Conservation (phyloP, 805 yeast genomes). For the Cyberlindnera maclurae region DNA sequence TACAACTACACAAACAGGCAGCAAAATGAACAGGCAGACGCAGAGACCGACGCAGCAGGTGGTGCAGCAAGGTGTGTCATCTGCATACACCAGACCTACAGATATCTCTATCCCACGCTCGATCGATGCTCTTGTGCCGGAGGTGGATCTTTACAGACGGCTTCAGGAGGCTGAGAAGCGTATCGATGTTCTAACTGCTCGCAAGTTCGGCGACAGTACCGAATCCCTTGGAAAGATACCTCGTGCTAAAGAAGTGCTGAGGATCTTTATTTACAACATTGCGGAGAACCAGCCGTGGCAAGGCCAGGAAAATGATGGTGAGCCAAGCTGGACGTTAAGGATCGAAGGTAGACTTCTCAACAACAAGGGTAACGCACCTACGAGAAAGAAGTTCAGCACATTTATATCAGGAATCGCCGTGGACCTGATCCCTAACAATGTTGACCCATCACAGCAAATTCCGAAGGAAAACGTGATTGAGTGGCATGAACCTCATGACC, state of each 20-base stretch:
- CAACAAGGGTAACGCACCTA: constrained; percentile 37
- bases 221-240: constrained; percentile 45
- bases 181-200: constrained; percentile 72
- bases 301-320: constrained; percentile 15
- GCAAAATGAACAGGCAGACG: neutral
- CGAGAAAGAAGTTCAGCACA: constrained; percentile 61
- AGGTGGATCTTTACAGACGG: constrained; percentile 63
- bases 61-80: constrained; percentile 13
- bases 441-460: constrained; percentile 2
- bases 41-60: constrained; percentile 13
- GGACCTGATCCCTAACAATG: constrained; percentile 42
- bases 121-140: constrained; percentile 47
- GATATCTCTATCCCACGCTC: constrained; percentile 44
- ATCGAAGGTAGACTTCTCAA: constrained; percentile 80
- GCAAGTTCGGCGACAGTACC: constrained; percentile 81
- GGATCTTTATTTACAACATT: constrained; percentile 78
- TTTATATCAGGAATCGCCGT: constrained; percentile 80
- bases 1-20: neutral
- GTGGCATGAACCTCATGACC: constrained; percentile 69
- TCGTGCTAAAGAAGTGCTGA: constrained; percentile 50
- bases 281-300: constrained; percentile 91
- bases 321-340: constrained; percentile 74
- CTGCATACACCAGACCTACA: constrained; percentile 36
- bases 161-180: constrained; percentile 76
- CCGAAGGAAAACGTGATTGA: constrained; percentile 48